phyloP scores from a whole-genome alignment of 352 stramenopile genomes.

The Halophytophthora polymorphica region DNA sequence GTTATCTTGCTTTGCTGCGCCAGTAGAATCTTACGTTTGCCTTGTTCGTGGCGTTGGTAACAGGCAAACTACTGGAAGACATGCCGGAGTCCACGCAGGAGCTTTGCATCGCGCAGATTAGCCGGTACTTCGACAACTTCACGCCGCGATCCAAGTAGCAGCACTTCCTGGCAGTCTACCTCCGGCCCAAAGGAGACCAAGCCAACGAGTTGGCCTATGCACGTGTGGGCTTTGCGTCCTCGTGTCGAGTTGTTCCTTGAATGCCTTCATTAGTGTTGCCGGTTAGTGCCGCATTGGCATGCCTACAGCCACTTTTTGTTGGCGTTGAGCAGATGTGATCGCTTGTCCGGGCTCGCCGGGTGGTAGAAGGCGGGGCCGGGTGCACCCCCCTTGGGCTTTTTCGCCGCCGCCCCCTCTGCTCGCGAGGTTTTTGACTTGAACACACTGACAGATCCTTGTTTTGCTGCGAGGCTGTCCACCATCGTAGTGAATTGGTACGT shows the following conservation, averaged over 20 bases:
- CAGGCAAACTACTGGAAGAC: slow-evolving; percentile 69
- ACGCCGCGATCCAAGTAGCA: slow-evolving; percentile 32
- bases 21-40: slow-evolving; percentile 3
- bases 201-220: no score
- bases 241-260: no score
- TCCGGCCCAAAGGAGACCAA: no score
- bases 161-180: no score
- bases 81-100: slow-evolving; percentile 83
- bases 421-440: slow-evolving; percentile 45
- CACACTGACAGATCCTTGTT: slow-evolving; percentile 24
- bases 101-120: slow-evolving; percentile 65
- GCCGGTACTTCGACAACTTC: slow-evolving; percentile 86
- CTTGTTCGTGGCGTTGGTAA: background rate
- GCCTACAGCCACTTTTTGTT: slow-evolving; percentile 79
- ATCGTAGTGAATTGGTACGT: slow-evolving; percentile 43
- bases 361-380: slow-evolving; percentile 71
- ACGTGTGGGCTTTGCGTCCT: no score
- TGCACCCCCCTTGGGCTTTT: slow-evolving; percentile 14
- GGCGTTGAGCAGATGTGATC: slow-evolving; percentile 67
- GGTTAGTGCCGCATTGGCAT: no score
- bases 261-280: no score
- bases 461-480: slow-evolving; percentile 16
- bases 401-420: slow-evolving; percentile 11
- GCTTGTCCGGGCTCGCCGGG: slow-evolving; percentile 46
- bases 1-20: slow-evolving; percentile 1